Conservation (phyloP, 2,329 filamentous ascomycete genomes). For the Elsinoe perseae region DNA sequence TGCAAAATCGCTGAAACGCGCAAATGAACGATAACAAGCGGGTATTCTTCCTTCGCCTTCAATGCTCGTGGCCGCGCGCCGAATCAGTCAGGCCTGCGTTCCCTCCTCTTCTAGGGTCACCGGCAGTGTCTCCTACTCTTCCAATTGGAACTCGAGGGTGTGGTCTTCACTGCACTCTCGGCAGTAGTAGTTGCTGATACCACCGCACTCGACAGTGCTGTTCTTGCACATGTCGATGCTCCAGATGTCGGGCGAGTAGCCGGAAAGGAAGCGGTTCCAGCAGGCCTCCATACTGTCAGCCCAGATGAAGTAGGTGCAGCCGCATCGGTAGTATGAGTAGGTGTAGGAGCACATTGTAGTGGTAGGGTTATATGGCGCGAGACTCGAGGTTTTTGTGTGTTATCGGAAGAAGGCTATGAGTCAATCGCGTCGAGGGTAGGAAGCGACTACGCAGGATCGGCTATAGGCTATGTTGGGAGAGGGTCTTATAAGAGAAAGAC, state of each 20-base stretch:
- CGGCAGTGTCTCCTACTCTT: constrained; percentile 26
- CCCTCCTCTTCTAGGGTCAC: neutral
- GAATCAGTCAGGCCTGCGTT: neutral
- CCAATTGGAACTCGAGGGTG: constrained; percentile 36
- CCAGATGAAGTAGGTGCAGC: constrained; percentile 44
- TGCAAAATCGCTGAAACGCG: constrained; percentile 5
- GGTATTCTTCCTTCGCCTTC: neutral
- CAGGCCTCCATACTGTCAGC: constrained; percentile 40
- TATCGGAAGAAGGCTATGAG: neutral
- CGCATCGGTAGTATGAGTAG: constrained; percentile 42
- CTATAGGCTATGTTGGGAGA: neutral
- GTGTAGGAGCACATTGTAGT: constrained; percentile 40
- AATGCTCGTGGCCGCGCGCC: neutral
- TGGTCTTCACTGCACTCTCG: constrained; percentile 38
- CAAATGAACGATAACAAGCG: neutral
- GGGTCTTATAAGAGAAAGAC: neutral
- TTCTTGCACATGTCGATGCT: constrained; percentile 41
- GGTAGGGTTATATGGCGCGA: neutral
- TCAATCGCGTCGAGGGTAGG: neutral
- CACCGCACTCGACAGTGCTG: constrained; percentile 29
- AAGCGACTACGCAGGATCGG: neutral
- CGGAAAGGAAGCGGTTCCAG: constrained; percentile 36
- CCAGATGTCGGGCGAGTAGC: constrained; percentile 43
- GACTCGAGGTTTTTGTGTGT: neutral
- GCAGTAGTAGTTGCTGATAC: constrained; percentile 40